Conservation (phyloP, 2,329 filamentous ascomycete species). For the Aspergillus quadricinctus region DNA sequence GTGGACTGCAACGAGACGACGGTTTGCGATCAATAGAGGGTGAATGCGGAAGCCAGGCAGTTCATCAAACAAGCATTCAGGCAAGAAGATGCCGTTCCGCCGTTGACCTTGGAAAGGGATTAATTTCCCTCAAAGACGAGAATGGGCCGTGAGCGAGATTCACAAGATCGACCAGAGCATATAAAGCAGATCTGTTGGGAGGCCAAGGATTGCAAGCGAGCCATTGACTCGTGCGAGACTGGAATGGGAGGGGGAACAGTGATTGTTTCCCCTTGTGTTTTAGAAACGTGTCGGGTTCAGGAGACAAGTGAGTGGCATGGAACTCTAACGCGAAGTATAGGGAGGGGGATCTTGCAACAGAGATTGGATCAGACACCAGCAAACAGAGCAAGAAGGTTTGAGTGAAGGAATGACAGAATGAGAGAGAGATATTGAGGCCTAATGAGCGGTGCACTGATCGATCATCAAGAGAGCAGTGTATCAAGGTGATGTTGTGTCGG, state of each 20-base stretch:
- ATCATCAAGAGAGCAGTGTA: not conserved
- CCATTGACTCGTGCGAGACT: not conserved
- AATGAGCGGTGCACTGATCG: not conserved
- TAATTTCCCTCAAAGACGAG: not conserved
- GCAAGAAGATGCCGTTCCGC: not conserved
- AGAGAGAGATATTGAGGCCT: not conserved
- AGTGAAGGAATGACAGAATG: not conserved
- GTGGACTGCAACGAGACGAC: not conserved
- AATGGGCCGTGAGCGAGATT: no score
- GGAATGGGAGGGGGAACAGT: not conserved
- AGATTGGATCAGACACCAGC: not conserved
- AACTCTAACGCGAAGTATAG: not conserved
- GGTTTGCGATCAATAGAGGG: not conserved
- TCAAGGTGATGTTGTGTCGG: not conserved
- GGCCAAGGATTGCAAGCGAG: not conserved
- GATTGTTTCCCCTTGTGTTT: not conserved
- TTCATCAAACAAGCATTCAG: not conserved
- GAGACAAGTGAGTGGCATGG: not conserved
- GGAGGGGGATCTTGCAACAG: not conserved
- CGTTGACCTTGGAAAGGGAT: conserved; percentile 1
- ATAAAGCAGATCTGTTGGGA: not conserved
- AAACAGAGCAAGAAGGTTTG: not conserved
- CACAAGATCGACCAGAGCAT: not conserved
- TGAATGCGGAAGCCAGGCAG: not conserved
- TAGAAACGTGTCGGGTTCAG: not conserved